A percentile compares a stretch with the other conserved stretches of the same genome.
These are phyloP conservation scores for Acer saccharum DNA, from an alignment of 345 rosid genomes.

Conservation along the genomic window DNA sequence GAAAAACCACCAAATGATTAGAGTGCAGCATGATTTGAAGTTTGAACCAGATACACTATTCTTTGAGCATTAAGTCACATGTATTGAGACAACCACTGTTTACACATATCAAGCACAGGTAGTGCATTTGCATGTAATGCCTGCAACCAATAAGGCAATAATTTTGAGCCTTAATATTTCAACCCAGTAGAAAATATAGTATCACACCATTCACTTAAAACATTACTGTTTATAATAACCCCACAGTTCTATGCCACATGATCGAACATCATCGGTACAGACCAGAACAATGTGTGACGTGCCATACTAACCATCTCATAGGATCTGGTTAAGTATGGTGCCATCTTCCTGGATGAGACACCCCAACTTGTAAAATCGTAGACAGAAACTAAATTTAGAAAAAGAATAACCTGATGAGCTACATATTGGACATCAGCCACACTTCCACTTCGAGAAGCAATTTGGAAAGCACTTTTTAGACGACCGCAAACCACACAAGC, in stretches of 20 bases:
- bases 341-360: neutral
- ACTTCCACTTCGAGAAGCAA: slow-evolving; percentile 92
- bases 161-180: neutral
- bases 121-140: slow-evolving; percentile 92
- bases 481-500: slow-evolving; percentile 98
- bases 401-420: slow-evolving; percentile 76
- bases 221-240: neutral
- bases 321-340: neutral
- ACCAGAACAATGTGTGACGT: neutral
- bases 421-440: slow-evolving; percentile 98
- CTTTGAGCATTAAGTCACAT: slow-evolving; percentile 47
- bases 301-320: neutral
- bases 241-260: neutral
- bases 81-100: slow-evolving; percentile 85
- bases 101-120: slow-evolving; percentile 95
- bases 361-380: neutral
- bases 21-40: neutral
- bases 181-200: slow-evolving; percentile 3
- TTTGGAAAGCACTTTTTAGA: slow-evolving; percentile 95
- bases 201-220: neutral
- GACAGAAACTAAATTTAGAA: neutral
- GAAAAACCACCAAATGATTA: neutral
- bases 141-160: slow-evolving; percentile 34
- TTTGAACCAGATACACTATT: neutral
- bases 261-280: neutral